A percentile compares a stretch with the other conserved stretches of the same genome.
Evolutionary conservation across 805 yeast genomes (phyloP).

Genomic region (Candida loeiensis): DNA sequence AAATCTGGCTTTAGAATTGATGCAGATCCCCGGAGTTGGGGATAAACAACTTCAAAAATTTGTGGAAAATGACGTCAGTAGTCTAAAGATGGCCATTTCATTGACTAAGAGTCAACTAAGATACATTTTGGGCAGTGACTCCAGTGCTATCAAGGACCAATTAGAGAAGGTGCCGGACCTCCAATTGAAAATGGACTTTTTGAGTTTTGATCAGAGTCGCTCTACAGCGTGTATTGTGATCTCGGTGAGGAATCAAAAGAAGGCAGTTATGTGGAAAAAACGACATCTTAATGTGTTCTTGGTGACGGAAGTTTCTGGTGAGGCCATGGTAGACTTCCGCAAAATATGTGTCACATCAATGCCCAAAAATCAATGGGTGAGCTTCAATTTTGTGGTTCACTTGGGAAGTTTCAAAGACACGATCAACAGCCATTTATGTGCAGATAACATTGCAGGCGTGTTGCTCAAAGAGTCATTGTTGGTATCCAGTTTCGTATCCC

Average conservation of each 20-base stretch:
- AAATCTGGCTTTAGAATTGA: constrained; percentile 39
- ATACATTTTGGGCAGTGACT: not conserved
- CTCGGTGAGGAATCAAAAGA: not conserved
- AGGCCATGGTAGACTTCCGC: constrained; percentile 43
- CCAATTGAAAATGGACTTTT: not conserved
- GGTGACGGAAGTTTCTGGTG: constrained; percentile 32
- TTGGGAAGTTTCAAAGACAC: constrained; percentile 11
- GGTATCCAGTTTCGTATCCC: too few species aligned
- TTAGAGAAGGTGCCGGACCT: constrained; percentile 1
- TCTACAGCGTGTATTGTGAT: not conserved
- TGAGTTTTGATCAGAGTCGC: not conserved
- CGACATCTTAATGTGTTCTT: constrained; percentile 22
- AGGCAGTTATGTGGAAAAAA: not conserved
- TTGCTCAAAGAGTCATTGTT: constrained; percentile 5
- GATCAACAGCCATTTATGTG: constrained; percentile 27
- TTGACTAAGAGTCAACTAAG: constrained; percentile 1
- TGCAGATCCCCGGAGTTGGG: constrained; percentile 49
- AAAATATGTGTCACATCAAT: constrained; percentile 29
- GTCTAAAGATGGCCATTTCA: not conserved
- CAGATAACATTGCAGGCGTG: constrained; percentile 40
- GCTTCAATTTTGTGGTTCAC: not conserved
- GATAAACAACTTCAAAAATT: constrained; percentile 31
- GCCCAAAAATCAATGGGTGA: constrained; percentile 2
- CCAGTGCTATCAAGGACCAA: not conserved
- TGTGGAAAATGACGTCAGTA: not conserved